phyloP scores from a whole-genome alignment of 768 basidiomycete species.

The Mycena chlorophos region DNA sequence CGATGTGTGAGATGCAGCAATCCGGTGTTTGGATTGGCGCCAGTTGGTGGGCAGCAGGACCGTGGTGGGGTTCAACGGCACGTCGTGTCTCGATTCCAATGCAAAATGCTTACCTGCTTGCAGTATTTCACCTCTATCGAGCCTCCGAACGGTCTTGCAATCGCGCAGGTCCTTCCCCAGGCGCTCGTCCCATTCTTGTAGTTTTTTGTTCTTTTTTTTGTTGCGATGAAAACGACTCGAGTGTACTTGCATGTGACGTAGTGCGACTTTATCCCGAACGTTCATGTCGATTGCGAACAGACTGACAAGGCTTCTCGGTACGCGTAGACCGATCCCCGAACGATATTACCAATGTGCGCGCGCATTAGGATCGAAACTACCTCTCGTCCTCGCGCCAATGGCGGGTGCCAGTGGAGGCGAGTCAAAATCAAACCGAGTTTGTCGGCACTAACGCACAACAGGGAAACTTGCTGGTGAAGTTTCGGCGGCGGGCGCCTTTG shows the following conservation, averaged over 20 bases:
- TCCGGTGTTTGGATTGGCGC: constrained; percentile 58
- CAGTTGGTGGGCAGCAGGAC: constrained; percentile 62
- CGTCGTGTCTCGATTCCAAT: constrained; percentile 29
- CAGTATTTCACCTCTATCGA: constrained; percentile 65
- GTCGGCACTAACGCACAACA: constrained; percentile 16
- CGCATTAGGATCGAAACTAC: too few species aligned
- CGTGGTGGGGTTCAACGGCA: constrained; percentile 55
- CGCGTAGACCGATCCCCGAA: too few species aligned
- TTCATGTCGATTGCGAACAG: too few species aligned
- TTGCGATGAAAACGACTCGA: too few species aligned
- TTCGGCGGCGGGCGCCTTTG: constrained; percentile 70
- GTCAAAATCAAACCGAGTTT: constrained; percentile 16
- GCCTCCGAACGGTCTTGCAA: constrained; percentile 57
- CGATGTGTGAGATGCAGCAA: constrained; percentile 59
- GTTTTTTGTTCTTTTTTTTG: too few species aligned
- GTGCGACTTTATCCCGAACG: too few species aligned
- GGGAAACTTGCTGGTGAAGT: constrained; percentile 60
- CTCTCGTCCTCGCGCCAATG: constrained; percentile 71
- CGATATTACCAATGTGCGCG: too few species aligned
- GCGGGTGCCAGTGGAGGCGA: constrained; percentile 64
- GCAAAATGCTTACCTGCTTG: neutral
- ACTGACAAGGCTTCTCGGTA: too few species aligned
- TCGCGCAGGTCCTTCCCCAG: constrained; percentile 55
- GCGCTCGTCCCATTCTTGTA: constrained; percentile 56
- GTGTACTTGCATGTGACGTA: too few species aligned